These are phyloP conservation scores for Ploettnerulaceae sp. DNA, from an alignment of 2,329 filamentous ascomycete species.

Conservation along the genomic window DNA sequence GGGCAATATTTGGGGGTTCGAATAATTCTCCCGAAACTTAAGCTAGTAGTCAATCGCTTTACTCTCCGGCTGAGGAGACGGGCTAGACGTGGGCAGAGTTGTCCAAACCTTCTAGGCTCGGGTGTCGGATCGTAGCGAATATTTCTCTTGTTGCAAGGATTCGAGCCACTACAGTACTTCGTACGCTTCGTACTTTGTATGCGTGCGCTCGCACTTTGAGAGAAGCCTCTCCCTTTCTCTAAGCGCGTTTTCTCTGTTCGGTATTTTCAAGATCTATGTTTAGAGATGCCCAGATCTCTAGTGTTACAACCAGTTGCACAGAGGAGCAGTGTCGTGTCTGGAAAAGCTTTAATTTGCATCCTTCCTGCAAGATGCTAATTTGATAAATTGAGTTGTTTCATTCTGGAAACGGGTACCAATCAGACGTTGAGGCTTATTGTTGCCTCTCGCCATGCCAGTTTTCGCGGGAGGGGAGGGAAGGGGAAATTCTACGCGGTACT, in stretches of 20 bases:
- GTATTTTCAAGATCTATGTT: not conserved
- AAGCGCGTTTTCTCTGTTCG: too few species aligned
- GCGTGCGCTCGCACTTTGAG: too few species aligned
- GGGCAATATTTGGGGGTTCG: too few species aligned
- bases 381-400: constrained; percentile 1
- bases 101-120: not conserved
- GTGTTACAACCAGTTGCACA: not conserved
- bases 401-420: constrained; percentile 4
- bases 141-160: not conserved
- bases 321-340: not conserved
- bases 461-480: not conserved
- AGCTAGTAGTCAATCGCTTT: too few species aligned
- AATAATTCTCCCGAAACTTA: too few species aligned
- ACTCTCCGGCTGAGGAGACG: not conserved
- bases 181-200: too few species aligned
- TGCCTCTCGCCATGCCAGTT: not conserved
- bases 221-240: too few species aligned
- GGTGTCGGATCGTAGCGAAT: too few species aligned
- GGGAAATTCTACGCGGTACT: constrained; percentile 1
- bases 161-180: not conserved
- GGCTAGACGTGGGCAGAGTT: not conserved
- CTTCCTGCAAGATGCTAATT: not conserved
- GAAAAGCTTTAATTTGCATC: not conserved
- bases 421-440: not conserved
- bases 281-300: not conserved